Base-by-base conservation (phyloP, 352 stramenopile species). In the Phytophthora fragariae region DNA sequence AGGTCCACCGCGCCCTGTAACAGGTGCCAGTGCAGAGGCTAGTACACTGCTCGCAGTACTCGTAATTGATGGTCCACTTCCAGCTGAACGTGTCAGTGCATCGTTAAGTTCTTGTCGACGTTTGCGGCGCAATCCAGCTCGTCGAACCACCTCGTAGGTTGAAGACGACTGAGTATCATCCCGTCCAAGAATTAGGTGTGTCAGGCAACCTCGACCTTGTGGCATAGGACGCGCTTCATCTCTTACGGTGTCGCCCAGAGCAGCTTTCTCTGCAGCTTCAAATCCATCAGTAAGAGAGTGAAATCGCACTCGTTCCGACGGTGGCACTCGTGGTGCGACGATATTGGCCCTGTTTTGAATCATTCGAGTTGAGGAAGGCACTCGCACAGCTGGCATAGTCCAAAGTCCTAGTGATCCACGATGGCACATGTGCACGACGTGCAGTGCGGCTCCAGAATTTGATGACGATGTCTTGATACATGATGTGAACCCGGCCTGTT, bases 391-490 rank as follows among this genome's bases (percentile, higher is more conserved):
- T 14, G 82, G 76, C n/a, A 91, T 67, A 57, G 65, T 82, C 84
- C 85, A 92, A 37, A 81, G 80, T 1, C 83, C 85, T 6, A 94
- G 54, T 56, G 76, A 85, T 37, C 87, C 87, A 24, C 72, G 70
- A 39, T 68, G 65, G 33, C 87, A 94, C 61, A 90, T 80, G 53
- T 92, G 85, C 1, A 92, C 76, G 29, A 94, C 44, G 9, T 77
- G 75, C 24, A 88, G 50, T 19, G 29, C 62, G 17, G 60, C 39
- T 1, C 19, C 29, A 7, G 62, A 59, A 12, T 54, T 4, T 29
- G 49, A 52, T 19, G 67, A 70, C 8, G 46, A 24, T 39, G 63
- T 60, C 17, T 70, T 68, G 10, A 85, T 71, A 50, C 82, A 90
- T 7, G 76, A 79, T n/a, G 84, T 91, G 35, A 83, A 92, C 5